Percentiles rank a stretch among this genome's conserved stretches.
Evolutionary conservation across 495 filamentous ascomycete genomes (phyloP).

Genomic region (Evansstolkia leycettana): DNA sequence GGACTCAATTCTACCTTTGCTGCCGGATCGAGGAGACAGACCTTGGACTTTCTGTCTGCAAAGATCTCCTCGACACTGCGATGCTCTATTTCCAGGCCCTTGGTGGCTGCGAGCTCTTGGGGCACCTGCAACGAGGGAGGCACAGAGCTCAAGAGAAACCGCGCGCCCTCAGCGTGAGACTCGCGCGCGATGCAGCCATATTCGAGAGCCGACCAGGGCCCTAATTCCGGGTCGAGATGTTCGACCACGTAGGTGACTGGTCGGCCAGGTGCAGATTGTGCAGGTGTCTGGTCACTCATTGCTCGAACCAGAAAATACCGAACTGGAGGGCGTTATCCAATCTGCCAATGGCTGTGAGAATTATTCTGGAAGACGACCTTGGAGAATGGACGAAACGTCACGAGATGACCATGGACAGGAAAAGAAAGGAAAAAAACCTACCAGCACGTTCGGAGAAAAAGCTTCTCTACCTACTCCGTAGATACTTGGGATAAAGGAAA

Average conservation of each 20-base stretch:
- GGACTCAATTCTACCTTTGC: slow-evolving; percentile 70
- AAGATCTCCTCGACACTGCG: slow-evolving; percentile 71
- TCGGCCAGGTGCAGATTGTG: no score
- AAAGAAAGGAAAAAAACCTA: no score
- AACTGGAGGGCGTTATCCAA: slow-evolving; percentile 1
- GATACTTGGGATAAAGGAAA: no score
- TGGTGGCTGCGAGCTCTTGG: slow-evolving; percentile 40
- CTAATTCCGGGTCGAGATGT: slow-evolving; percentile 86
- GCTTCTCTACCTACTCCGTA: no score
- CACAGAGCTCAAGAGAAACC: slow-evolving; percentile 79
- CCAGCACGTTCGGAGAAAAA: no score
- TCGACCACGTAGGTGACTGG: slow-evolving; percentile 68
- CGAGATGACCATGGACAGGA: no score
- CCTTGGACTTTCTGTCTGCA: slow-evolving; percentile 47
- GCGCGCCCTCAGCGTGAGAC: slow-evolving; percentile 50
- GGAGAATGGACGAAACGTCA: no score
- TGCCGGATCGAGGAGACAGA: slow-evolving; percentile 83
- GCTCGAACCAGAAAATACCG: background rate
- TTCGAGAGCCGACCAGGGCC: slow-evolving; percentile 86
- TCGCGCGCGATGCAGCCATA: slow-evolving; percentile 78
- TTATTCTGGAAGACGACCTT: no score
- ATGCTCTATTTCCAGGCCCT: slow-evolving; percentile 53
- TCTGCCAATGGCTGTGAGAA: no score
- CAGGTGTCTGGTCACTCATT: slow-evolving; percentile 14
- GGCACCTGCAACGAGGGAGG: slow-evolving; percentile 56